phyloP scores from a whole-genome alignment of 2,329 filamentous ascomycete genomes.

The Curvularia spicifera region DNA sequence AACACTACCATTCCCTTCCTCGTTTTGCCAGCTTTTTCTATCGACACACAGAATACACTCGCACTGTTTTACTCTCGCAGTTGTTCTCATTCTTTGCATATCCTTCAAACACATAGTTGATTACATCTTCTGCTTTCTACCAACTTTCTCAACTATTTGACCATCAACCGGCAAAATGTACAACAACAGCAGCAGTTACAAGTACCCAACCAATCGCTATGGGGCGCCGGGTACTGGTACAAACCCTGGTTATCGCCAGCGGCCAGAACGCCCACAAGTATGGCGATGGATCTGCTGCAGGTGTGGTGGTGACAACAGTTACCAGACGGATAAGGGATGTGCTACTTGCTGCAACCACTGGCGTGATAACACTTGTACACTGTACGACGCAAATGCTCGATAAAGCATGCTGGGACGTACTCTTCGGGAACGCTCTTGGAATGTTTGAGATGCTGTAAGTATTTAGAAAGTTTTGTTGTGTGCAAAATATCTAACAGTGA shows the following conservation, averaged over 20 bases:
- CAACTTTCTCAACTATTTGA: neutral
- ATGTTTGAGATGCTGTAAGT: neutral
- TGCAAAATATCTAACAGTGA: neutral
- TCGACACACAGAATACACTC: neutral
- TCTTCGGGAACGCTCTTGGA: neutral
- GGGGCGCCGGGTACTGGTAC: neutral
- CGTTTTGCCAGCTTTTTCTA: too few relatives aligned
- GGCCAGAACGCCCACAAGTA: neutral
- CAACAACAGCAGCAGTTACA: neutral
- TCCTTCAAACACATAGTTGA: neutral
- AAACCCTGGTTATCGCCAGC: neutral
- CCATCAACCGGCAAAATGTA: too few relatives aligned
- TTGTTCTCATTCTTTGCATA: neutral
- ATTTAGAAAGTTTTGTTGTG: neutral
- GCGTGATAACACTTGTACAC: neutral
- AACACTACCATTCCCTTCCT: neutral
- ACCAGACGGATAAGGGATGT: neutral
- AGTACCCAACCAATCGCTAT: neutral
- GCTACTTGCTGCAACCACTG: constrained; percentile 3
- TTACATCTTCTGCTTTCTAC: neutral
- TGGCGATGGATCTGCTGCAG: constrained; percentile 1
- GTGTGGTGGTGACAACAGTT: neutral
- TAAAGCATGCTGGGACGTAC: neutral
- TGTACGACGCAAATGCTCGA: neutral
- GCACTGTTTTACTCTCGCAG: neutral